Conservation (phyloP, 257 asterid genomes). For the Asclepias syriaca region DNA sequence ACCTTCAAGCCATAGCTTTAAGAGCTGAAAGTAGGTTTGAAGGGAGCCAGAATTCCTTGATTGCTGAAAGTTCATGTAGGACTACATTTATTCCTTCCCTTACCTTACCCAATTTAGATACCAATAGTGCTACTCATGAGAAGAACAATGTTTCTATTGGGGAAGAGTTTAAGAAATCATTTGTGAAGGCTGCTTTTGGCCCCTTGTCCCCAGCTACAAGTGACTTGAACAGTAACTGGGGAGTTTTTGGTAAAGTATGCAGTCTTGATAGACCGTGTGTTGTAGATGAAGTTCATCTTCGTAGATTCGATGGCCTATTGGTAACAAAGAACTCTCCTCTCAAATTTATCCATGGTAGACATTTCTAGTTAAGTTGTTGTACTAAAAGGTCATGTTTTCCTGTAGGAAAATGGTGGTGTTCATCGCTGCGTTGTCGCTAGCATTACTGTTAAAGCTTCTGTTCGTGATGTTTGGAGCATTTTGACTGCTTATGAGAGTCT, state of each 20-base stretch:
- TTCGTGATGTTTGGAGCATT: conserved; percentile 81
- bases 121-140: conserved; percentile 26
- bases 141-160: conserved; percentile 31
- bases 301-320: conserved; percentile 94
- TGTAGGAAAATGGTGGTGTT: conserved; percentile 96
- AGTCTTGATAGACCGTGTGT: conserved; percentile 62
- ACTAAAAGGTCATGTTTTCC: conserved; percentile 26
- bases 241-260: conserved; percentile 76
- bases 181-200: conserved; percentile 50
- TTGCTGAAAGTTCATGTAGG: conserved; percentile 21
- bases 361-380: conserved; percentile 11
- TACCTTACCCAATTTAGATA: conserved; percentile 28
- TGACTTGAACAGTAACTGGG: conserved; percentile 66
- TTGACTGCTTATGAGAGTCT: conserved; percentile 87
- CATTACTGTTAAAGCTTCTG: conserved; percentile 88
- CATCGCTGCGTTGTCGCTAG: conserved; percentile 91
- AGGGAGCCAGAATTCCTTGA: conserved; percentile 42
- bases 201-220: conserved; percentile 56
- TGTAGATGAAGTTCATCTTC: conserved; percentile 97
- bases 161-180: conserved; percentile 41
- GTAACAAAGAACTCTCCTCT: conserved; percentile 36
- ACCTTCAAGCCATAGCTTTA: conserved; percentile 82
- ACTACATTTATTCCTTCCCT: conserved; percentile 29
- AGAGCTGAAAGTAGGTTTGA: conserved; percentile 68
- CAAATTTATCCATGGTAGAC: conserved; percentile 15